Base-by-base conservation (phyloP, 345 rosid genomes). In the Boechera stricta region DNA sequence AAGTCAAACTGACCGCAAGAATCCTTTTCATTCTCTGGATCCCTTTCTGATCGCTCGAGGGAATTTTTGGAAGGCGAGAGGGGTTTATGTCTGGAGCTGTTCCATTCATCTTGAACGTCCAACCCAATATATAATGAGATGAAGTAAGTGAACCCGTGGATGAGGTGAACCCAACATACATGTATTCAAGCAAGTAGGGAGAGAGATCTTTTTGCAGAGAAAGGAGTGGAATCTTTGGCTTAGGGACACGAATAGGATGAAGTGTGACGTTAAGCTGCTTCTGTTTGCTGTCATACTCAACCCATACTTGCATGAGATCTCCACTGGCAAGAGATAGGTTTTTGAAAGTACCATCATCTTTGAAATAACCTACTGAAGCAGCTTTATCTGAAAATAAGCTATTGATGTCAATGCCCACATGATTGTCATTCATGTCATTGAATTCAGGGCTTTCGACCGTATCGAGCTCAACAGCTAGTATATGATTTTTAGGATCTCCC, bases 371-470 rank as follows among this genome's bases (percentile, higher is more conserved):
- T 0, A 88, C 89, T 2, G 80, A 1, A 57, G 52, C 5, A 29
- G 82, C 78, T 3, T 0, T 15, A 0, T 18, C 58, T 4, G 97
- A 91, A 4, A 0, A 1, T 59, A 85, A n/a, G 41, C 80, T 71
- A 31, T 82, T 86, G 13, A 88, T 76, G 58, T 90, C 87, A 29
- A 90, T 80, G 6, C 91, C 90, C 0, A 85, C 88, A 72, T 87
- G 91, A 0, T 58, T 58, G 1, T 2, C 24, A 57, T 57, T 2
- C 0, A 1, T 57, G 62, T 57, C 42, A 38, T 38, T 3, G 3
- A 38, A 38, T 38, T 38, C 11, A 0, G 0, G 0, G 41, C 41
- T 8, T 2, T 38, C 0, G 41, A 38, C 41, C 1, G 42, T 73
- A 35, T 88, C 90, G 6, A 87, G 79, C 84, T 89, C 90, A 21